These are phyloP conservation scores for Medicago lupulina DNA, from an alignment of 306 rosid genomes.

Conservation along the genomic window DNA sequence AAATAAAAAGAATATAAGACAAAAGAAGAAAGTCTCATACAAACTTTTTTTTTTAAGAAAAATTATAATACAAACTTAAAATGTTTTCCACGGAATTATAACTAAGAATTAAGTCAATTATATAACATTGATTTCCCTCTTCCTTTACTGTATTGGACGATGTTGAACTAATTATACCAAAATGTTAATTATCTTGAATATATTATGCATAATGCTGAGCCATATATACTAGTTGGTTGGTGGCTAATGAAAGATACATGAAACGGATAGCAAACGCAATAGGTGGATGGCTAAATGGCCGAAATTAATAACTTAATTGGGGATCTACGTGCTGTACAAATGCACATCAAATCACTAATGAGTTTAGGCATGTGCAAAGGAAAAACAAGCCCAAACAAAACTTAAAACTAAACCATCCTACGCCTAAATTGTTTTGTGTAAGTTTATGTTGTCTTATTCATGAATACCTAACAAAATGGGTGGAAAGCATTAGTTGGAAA, in stretches of 20 bases:
- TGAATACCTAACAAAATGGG: not conserved
- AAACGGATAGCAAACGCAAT: not conserved
- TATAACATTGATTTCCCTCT: no score
- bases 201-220: no score
- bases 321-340: not conserved
- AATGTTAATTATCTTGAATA: no score
- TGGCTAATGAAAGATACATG: not conserved
- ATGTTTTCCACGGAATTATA: no score
- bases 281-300: not conserved
- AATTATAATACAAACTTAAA: no score
- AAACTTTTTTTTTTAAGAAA: no score
- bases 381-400: not conserved
- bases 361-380: not conserved
- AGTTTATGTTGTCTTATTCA: not conserved
- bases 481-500: not conserved
- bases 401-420: not conserved
- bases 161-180: no score
- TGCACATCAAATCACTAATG: constrained; percentile 2
- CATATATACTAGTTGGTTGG: not conserved
- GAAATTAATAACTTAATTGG: constrained; percentile 1
- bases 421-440: not conserved
- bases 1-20: no score
- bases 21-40: no score
- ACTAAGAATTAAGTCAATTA: no score
- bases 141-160: no score